Percentiles rank a stretch among this genome's conserved stretches.
Conservation (phyloP, 176 grass and related monocot genomes). For the Tillandsia fasciculata region DNA sequence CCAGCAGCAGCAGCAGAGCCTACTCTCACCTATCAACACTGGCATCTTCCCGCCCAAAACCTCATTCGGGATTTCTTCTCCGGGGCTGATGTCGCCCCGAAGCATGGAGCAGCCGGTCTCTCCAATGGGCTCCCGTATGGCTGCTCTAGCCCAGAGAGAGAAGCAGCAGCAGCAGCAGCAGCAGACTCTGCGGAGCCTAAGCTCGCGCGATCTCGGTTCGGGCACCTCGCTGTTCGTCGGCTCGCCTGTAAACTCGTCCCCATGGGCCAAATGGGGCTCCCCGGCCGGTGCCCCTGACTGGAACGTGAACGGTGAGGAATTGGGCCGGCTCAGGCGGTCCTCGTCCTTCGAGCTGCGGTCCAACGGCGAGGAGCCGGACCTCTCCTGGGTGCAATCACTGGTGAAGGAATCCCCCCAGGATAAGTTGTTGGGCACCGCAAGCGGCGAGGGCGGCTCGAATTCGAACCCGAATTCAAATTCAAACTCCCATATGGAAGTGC, state of each 20-base stretch:
- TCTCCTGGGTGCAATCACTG: conserved; percentile 65
- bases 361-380: conserved; percentile 50
- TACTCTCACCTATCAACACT: conserved; percentile 66
- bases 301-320: conserved; percentile 45
- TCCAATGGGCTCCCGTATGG: conserved; percentile 38
- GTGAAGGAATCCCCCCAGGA: conserved; percentile 27
- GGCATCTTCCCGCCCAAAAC: conserved; percentile 51
- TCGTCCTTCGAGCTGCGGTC: conserved; percentile 4
- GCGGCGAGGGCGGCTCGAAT: background rate
- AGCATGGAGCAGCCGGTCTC: conserved; percentile 59
- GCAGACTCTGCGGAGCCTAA: conserved; percentile 7
- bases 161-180: conserved; percentile 43
- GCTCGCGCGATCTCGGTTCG: conserved; percentile 21
- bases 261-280: conserved; percentile 53
- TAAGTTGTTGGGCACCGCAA: background rate
- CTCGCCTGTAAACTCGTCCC: conserved; percentile 34
- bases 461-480: conserved; percentile 24
- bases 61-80: conserved; percentile 45
- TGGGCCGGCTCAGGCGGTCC: background rate
- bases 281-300: conserved; percentile 53
- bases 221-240: conserved; percentile 28
- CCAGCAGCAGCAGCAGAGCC: conserved; percentile 18
- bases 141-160: conserved; percentile 37
- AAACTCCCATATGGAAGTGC: conserved; percentile 23
- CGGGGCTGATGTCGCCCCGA: conserved; percentile 40